Evolutionary conservation across 2,329 filamentous ascomycete species (phyloP), one percentile per base, ranked within the genome.

Genomic region (Basipetospora sp.): DNA sequence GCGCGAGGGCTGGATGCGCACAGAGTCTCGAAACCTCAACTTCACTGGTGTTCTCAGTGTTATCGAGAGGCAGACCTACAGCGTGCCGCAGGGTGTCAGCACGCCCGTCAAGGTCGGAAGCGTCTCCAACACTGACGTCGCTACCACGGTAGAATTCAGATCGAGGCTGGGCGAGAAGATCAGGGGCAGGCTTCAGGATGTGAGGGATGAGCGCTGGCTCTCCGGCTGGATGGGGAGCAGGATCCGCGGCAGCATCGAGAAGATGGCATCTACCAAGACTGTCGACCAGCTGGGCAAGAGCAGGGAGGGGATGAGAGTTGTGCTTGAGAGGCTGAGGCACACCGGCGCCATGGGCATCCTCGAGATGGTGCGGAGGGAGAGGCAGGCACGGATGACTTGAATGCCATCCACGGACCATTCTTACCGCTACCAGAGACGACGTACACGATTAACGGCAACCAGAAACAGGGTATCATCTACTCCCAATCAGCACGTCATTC

Each of bases 31-130:
- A 45, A 90, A 90, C 50, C 65, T 90, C 38, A 84, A 88, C 57
- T 88, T 80, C 59, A 83, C 81, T 4, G 80, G 82, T 42, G 78
- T 90, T 14, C 59, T 90, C 28, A 82, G 76, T 34, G 81, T 90
- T 10, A 65, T 86, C 15, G 83, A 90, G 60, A 67, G 74, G 47
- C 83, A 90, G 53, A 60, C 71, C 40, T 90, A 84, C 56, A 66
- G 63, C 20, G 48, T 57, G 3, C 60, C 65, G 8, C 17, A 34
- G 13, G 38, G 31, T 9, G 39, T 38, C 13, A 29, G 34, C 6
- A 29, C 36, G 9, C 39, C 39, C 13, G 26, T 20, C 20, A 39
- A 20, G 31, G 25, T 40, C 18, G 38, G 38, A 19, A 14, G 32
- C 8, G 22, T 11, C 22, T 41, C 26, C 6, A 39, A 51, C 8